Evolutionary conservation across 371 early-diverging fungal genomes (phyloP).

Genomic region (Circinella umbellata): DNA sequence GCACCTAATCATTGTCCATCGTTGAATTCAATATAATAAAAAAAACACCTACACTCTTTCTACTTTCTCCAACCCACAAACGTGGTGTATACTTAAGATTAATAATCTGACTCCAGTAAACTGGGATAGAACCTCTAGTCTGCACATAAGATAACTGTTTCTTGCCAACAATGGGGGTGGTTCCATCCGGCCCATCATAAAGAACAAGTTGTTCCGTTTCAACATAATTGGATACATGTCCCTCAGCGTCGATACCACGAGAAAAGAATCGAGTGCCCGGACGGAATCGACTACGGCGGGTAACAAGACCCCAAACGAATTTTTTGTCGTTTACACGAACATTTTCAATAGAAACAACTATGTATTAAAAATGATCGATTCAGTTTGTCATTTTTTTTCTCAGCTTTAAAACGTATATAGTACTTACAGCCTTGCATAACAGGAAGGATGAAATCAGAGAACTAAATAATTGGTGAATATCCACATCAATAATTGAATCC

Average conservation of each 20-base stretch:
- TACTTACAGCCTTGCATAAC: slow-evolving; percentile 89
- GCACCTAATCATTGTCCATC: too few relatives aligned
- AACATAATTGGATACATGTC: slow-evolving; percentile 97
- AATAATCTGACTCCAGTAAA: slow-evolving; percentile 95
- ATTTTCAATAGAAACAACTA: slow-evolving; percentile 61
- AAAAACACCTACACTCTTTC: slow-evolving; percentile 62
- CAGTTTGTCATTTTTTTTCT: not conserved
- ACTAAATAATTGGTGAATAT: slow-evolving; percentile 34
- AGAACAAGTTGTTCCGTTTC: slow-evolving; percentile 97
- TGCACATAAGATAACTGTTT: slow-evolving; percentile 82
- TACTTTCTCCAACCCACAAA: slow-evolving; percentile 72
- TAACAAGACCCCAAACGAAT: slow-evolving; percentile 81
- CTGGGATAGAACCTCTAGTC: slow-evolving; percentile 97
- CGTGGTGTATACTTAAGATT: slow-evolving; percentile 93
- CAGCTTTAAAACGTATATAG: not conserved
- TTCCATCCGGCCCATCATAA: slow-evolving; percentile 44
- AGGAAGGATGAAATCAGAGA: slow-evolving; percentile 84
- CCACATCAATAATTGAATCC: too few relatives aligned
- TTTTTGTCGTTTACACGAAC: slow-evolving; percentile 60
- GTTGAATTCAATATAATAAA: too few relatives aligned
- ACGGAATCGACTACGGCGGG: slow-evolving; percentile 81
- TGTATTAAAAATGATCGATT: too few relatives aligned
- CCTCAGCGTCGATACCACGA: slow-evolving; percentile 93
- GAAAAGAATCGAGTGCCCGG: slow-evolving; percentile 92
- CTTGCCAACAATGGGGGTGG: slow-evolving; percentile 30